These are phyloP conservation scores for Bocquillonia castaneifolia DNA, from an alignment of 441 rosid species.

Conservation along the genomic window DNA sequence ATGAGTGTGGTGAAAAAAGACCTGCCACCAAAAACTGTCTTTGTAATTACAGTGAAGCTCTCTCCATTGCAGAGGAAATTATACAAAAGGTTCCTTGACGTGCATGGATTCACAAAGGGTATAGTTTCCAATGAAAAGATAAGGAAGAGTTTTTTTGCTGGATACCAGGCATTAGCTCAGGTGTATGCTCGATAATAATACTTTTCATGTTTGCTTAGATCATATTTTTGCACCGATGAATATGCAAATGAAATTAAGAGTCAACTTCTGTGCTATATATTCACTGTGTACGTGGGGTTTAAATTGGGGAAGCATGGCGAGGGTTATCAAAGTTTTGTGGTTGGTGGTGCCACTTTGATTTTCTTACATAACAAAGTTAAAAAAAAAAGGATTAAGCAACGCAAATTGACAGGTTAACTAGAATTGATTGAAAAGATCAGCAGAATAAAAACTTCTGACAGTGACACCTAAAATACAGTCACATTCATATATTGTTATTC, in stretches of 20 bases:
- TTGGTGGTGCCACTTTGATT: background rate
- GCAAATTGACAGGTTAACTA: background rate
- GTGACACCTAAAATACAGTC: too few species aligned
- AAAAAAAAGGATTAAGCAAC: background rate
- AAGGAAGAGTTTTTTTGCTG: slow-evolving; percentile 93
- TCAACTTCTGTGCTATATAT: background rate
- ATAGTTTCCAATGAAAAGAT: slow-evolving; percentile 58
- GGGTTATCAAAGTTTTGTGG: background rate
- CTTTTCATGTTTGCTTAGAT: slow-evolving; percentile 13
- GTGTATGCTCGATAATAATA: slow-evolving; percentile 34
- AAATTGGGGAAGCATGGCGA: background rate
- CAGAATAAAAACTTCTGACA: background rate
- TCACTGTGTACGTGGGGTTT: background rate
- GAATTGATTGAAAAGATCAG: background rate
- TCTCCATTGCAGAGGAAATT: slow-evolving; percentile 86
- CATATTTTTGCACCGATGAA: slow-evolving; percentile 5
- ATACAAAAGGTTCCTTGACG: slow-evolving; percentile 90
- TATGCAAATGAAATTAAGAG: background rate
- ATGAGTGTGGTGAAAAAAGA: slow-evolving; percentile 96
- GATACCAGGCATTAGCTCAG: slow-evolving; percentile 99
- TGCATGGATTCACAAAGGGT: slow-evolving; percentile 73
- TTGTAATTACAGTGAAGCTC: slow-evolving; percentile 91
- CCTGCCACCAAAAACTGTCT: slow-evolving; percentile 98
- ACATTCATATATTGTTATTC: background rate
- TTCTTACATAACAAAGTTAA: too few species aligned